These are phyloP conservation scores for Leccinum arenicola DNA, from an alignment of 768 basidiomycete species.

Conservation along the genomic window DNA sequence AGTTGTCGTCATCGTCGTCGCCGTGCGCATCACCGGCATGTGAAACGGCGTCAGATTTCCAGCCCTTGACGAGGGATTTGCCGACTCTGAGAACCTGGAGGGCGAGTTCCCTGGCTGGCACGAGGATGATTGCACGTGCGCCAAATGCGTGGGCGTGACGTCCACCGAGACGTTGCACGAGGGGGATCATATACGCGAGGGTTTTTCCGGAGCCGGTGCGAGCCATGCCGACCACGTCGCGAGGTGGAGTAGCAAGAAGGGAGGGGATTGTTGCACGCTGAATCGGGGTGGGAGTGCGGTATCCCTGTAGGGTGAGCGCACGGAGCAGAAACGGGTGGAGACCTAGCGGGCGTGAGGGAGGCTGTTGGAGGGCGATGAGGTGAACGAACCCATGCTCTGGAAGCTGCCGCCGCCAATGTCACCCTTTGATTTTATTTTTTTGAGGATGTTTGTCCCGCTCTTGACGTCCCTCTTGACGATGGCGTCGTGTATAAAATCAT, in stretches of 20 bases:
- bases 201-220: conserved; percentile 98
- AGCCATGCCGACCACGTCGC: conserved; percentile 97
- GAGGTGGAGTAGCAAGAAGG: conserved; percentile 77
- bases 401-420: conserved; percentile 93
- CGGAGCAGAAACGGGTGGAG: conserved; percentile 81
- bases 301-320: conserved; percentile 87
- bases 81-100: conserved; percentile 93
- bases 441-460: conserved; percentile 71
- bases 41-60: conserved; percentile 55
- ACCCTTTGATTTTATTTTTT: conserved; percentile 75
- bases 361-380: not conserved
- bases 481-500: conserved; percentile 38
- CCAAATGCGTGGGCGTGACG: conserved; percentile 79
- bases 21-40: conserved; percentile 71
- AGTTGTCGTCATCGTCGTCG: conserved; percentile 50
- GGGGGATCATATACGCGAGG: conserved; percentile 91
- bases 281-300: conserved; percentile 93
- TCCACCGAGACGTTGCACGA: conserved; percentile 82
- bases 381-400: conserved; percentile 84
- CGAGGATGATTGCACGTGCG: conserved; percentile 81
- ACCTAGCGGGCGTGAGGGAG: conserved; percentile 42
- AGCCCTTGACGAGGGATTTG: conserved; percentile 87
- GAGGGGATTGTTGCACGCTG: conserved; percentile 88
- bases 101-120: conserved; percentile 93
- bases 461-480: conserved; percentile 47